Evolutionary conservation across 75 land plant genomes (phyloP).

Genomic region (Pinus albicaulis): DNA sequence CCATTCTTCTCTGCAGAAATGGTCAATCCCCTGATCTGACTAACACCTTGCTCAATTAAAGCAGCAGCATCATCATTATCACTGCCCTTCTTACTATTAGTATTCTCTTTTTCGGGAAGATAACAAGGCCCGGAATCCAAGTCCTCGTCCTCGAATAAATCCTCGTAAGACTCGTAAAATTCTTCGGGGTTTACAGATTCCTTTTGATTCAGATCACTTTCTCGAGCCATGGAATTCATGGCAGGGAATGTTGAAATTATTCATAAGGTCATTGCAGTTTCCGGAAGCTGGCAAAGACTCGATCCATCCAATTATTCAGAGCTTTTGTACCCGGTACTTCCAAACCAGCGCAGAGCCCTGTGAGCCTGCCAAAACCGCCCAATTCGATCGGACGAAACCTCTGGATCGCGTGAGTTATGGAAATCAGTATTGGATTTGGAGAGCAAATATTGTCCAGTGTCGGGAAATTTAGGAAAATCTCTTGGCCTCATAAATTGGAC

Average conservation of each 20-base stretch:
- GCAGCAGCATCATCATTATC: neutral
- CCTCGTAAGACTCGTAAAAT: slow-evolving; percentile 8
- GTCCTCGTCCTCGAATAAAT: slow-evolving; percentile 6
- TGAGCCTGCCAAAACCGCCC: neutral
- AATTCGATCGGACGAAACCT: neutral
- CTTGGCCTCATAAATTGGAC: too few species aligned
- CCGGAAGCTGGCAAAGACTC: neutral
- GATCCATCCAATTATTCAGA: neutral
- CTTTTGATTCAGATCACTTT: neutral
- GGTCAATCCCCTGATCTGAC: neutral
- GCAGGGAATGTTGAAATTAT: too few species aligned
- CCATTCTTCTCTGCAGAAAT: neutral
- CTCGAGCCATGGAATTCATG: slow-evolving; percentile 3
- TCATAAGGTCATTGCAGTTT: neutral
- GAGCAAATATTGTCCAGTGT: too few species aligned
- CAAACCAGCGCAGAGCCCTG: neutral
- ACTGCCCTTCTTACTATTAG: neutral
- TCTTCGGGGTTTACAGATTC: slow-evolving; percentile 4
- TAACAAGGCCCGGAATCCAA: slow-evolving; percentile 3
- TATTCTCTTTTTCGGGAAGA: neutral
- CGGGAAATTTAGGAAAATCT: too few species aligned
- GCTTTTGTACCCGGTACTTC: neutral
- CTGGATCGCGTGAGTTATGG: neutral
- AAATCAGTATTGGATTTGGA: too few species aligned
- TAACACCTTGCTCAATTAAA: neutral